Conservation (phyloP, 2,329 filamentous ascomycete species). For the Pseudopithomyces chartarum region DNA sequence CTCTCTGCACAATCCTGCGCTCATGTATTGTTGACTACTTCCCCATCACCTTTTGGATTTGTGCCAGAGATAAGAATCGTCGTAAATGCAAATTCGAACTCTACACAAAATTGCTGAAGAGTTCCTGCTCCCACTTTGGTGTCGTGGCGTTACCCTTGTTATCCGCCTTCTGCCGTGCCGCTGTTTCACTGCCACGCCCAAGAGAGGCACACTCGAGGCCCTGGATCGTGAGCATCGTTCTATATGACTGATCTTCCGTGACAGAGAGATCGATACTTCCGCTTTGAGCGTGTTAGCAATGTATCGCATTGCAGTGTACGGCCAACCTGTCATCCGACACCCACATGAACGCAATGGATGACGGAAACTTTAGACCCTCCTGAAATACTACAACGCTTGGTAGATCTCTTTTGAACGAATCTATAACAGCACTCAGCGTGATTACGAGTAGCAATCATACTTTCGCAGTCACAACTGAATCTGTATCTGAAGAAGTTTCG, state of each 20-base stretch:
- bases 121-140: neutral
- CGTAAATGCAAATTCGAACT: neutral
- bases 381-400: neutral
- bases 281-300: neutral
- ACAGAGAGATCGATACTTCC: neutral
- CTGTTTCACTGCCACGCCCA: neutral
- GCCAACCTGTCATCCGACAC: neutral
- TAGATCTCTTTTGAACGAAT: neutral
- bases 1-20: neutral
- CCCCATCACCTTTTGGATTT: neutral
- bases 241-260: neutral
- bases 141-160: neutral
- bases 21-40: neutral
- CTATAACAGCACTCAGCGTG: slow-evolving; percentile 9
- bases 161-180: neutral
- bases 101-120: neutral
- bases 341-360: neutral
- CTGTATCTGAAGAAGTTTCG: neutral
- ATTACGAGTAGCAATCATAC: slow-evolving; percentile 6
- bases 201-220: neutral
- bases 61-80: neutral
- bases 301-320: neutral
- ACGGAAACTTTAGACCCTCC: neutral
- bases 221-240: neutral
- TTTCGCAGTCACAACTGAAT: neutral